Evolutionary conservation across 1,139 yeast genomes (phyloP).

Genomic region (Hemisphaericaspora lyxosophila): DNA sequence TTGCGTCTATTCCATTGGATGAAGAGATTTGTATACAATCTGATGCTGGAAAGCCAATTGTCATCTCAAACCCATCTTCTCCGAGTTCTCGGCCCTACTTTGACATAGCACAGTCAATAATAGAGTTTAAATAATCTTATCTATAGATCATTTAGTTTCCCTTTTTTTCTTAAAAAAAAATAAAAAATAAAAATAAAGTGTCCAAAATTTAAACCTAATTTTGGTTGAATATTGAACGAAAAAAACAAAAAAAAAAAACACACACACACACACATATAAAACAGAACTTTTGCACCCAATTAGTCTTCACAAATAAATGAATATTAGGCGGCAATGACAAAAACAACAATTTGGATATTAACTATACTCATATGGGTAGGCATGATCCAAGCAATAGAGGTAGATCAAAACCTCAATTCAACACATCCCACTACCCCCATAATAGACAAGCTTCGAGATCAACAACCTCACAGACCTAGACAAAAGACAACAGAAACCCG

Average conservation of each 20-base stretch:
- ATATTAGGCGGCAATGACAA: constrained; percentile 1
- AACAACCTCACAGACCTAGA: not conserved
- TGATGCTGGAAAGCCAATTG: constrained; percentile 67
- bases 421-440: too few relatives aligned
- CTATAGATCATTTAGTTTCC: too few relatives aligned
- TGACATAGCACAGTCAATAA: constrained; percentile 40
- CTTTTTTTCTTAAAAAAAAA: too few relatives aligned
- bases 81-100: constrained; percentile 38
- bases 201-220: not conserved
- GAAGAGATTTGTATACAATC: constrained; percentile 61
- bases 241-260: too few relatives aligned
- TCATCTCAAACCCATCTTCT: constrained; percentile 44
- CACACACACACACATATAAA: too few relatives aligned
- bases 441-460: not conserved
- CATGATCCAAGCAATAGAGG: not conserved
- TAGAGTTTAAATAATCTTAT: constrained; percentile 10
- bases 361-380: not conserved
- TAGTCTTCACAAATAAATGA: too few relatives aligned
- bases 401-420: too few relatives aligned
- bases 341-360: not conserved
- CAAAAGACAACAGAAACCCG: constrained; percentile 7
- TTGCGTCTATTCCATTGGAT: constrained; percentile 70
- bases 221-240: too few relatives aligned
- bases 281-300: too few relatives aligned
- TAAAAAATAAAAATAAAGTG: not conserved